Percentiles rank a stretch among this genome's conserved stretches.
Conservation (phyloP, 108 stramenopile genomes). For the Pseudonitzschia multiseries region DNA sequence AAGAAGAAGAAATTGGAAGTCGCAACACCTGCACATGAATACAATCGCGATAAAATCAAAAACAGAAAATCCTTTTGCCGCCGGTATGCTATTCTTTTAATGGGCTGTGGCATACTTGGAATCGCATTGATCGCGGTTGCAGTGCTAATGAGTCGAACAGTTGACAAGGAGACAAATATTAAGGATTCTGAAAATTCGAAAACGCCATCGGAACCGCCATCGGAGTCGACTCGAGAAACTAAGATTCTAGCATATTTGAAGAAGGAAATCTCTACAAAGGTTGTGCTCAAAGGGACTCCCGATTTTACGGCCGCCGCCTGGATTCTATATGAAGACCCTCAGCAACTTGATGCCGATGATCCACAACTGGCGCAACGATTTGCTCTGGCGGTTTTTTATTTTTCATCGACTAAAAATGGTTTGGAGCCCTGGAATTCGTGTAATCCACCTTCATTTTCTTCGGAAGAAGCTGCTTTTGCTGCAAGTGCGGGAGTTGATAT, state of each 20-base stretch:
- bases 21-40: background rate
- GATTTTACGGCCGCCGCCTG: slow-evolving; percentile 53
- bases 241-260: slow-evolving; percentile 1
- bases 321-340: slow-evolving; percentile 61
- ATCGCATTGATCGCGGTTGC: background rate
- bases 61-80: background rate
- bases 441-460: slow-evolving; percentile 18
- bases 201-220: background rate
- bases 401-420: slow-evolving; percentile 35
- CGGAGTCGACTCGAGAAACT: background rate
- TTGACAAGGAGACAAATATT: background rate
- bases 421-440: slow-evolving; percentile 42
- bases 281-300: slow-evolving; percentile 41
- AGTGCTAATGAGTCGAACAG: background rate
- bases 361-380: slow-evolving; percentile 56
- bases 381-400: slow-evolving; percentile 56
- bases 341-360: slow-evolving; percentile 34
- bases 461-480: background rate
- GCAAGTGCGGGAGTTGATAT: slow-evolving; percentile 13
- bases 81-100: background rate
- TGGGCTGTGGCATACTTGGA: background rate
- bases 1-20: background rate
- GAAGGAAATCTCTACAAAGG: slow-evolving; percentile 20
- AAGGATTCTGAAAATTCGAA: background rate
- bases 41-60: background rate